Evolutionary conservation across 2,329 filamentous ascomycete genomes (phyloP).

Genomic region (Colletotrichum cereale): DNA sequence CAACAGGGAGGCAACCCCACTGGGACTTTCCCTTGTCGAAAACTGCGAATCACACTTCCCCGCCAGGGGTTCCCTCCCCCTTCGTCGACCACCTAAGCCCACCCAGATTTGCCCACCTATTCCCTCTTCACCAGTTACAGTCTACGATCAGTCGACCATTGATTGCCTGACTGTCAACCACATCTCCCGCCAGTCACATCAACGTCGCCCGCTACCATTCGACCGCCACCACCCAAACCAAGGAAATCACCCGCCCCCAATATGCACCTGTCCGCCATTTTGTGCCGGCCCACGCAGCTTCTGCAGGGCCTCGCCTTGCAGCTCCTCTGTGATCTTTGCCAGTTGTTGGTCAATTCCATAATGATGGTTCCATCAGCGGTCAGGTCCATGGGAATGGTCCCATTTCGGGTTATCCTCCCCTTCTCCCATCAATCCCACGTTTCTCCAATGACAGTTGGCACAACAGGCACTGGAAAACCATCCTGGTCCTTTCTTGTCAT

Average conservation of each 20-base stretch:
- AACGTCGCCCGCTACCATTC: slow-evolving; percentile 28
- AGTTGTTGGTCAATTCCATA: slow-evolving; percentile 33
- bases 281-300: slow-evolving; percentile 24
- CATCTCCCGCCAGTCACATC: slow-evolving; percentile 29
- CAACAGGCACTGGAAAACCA: neutral
- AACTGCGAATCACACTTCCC: slow-evolving; percentile 27
- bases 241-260: slow-evolving; percentile 29
- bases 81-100: slow-evolving; percentile 1
- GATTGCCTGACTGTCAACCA: slow-evolving; percentile 31
- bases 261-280: slow-evolving; percentile 25
- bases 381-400: slow-evolving; percentile 5
- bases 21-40: slow-evolving; percentile 23
- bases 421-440: slow-evolving; percentile 5
- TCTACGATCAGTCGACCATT: neutral
- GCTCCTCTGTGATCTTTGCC: slow-evolving; percentile 11
- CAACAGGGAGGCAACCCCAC: slow-evolving; percentile 19
- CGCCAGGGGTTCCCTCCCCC: neutral
- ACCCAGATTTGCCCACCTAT: neutral
- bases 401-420: slow-evolving; percentile 1
- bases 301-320: slow-evolving; percentile 27
- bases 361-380: slow-evolving; percentile 22
- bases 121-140: slow-evolving; percentile 1
- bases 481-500: slow-evolving; percentile 1
- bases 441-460: slow-evolving; percentile 12
- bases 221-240: slow-evolving; percentile 18